Conservation (phyloP, 805 yeast genomes). For the Yamadazyma sp. region DNA sequence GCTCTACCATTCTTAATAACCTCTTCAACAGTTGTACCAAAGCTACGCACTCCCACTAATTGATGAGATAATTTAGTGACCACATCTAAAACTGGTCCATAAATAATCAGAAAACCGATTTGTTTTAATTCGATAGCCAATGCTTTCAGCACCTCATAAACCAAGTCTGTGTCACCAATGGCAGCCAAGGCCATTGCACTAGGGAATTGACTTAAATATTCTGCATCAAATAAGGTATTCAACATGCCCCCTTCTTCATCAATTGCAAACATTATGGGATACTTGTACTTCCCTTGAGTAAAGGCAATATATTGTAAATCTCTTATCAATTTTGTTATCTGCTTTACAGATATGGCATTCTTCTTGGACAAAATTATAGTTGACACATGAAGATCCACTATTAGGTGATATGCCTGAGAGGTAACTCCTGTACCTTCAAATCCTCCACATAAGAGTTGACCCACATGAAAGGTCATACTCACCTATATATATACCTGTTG, state of each 20-base stretch:
- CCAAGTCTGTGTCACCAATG: conserved; percentile 46
- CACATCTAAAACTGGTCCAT: conserved; percentile 65
- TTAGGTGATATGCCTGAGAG: conserved; percentile 49
- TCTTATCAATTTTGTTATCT: conserved; percentile 46
- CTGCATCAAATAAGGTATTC: conserved; percentile 53
- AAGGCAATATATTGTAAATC: conserved; percentile 56
- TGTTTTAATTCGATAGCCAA: conserved; percentile 49
- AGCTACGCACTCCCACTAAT: conserved; percentile 57
- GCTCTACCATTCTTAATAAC: conserved; percentile 54
- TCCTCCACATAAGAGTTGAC: conserved; percentile 59
- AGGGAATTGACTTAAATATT: conserved; percentile 54
- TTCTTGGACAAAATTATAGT: conserved; percentile 51
- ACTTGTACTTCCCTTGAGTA: conserved; percentile 43
- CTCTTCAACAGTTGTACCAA: conserved; percentile 58
- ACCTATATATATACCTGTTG: no score
- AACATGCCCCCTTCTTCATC: conserved; percentile 67
- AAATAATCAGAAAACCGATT: conserved; percentile 53
- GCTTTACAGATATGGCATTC: conserved; percentile 48
- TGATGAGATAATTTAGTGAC: conserved; percentile 55
- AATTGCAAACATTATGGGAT: conserved; percentile 54
- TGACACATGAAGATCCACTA: conserved; percentile 49
- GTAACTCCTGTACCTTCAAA: conserved; percentile 55
- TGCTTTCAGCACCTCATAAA: conserved; percentile 51
- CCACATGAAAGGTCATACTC: no score
- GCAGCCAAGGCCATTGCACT: conserved; percentile 66